Evolutionary conservation across 1,139 yeast species (phyloP).

Genomic region (Candida anutae): DNA sequence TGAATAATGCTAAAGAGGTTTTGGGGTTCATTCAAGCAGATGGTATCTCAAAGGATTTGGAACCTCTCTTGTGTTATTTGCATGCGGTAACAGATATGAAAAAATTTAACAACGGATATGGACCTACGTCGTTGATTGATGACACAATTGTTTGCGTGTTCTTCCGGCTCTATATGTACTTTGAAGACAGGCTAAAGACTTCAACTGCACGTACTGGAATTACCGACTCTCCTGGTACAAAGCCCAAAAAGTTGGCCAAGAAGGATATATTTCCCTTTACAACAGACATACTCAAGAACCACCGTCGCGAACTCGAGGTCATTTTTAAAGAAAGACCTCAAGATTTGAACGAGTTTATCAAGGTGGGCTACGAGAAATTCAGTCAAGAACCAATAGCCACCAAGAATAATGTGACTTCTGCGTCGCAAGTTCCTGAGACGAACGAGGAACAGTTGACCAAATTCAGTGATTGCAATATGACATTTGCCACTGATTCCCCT

Average conservation of each 20-base stretch:
- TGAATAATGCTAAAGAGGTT: slow-evolving; percentile 29
- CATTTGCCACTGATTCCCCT: too few species aligned
- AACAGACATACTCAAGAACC: slow-evolving; percentile 24
- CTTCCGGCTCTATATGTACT: slow-evolving; percentile 38
- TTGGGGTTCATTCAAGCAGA: slow-evolving; percentile 21
- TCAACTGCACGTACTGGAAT: slow-evolving; percentile 1
- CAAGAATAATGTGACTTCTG: too few species aligned
- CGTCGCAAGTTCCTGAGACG: too few species aligned
- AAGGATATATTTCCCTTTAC: slow-evolving; percentile 38
- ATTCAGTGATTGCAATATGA: too few species aligned
- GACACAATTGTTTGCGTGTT: slow-evolving; percentile 64
- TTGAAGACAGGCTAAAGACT: slow-evolving; percentile 3
- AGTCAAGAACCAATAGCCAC: too few species aligned
- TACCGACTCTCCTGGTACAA: slow-evolving; percentile 25
- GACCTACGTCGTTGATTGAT: slow-evolving; percentile 72
- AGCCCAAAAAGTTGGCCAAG: slow-evolving; percentile 33
- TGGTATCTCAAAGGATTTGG: slow-evolving; percentile 19
- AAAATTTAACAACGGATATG: slow-evolving; percentile 72
- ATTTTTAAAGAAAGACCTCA: slow-evolving; percentile 24
- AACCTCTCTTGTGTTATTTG: slow-evolving; percentile 34
- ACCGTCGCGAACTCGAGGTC: slow-evolving; percentile 24
- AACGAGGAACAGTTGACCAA: too few species aligned
- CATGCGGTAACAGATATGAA: slow-evolving; percentile 56
- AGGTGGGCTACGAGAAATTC: too few species aligned
- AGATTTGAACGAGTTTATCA: slow-evolving; percentile 24